Conservation (phyloP, 768 basidiomycete species). For the Mycena latifolia region DNA sequence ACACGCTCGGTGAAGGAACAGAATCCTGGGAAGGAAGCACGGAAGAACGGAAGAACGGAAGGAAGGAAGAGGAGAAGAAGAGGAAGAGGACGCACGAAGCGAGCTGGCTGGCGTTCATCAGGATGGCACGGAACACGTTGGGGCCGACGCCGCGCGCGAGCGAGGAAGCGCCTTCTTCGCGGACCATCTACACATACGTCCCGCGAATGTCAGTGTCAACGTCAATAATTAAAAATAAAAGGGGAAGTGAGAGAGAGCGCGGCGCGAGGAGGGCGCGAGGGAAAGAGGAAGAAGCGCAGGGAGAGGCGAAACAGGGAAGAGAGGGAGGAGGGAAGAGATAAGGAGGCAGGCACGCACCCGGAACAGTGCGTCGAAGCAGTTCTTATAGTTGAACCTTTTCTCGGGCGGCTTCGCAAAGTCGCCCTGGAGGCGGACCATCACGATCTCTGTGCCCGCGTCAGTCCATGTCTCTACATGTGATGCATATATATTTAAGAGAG, state of each 20-base stretch:
- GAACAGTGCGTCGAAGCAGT: conserved; percentile 90
- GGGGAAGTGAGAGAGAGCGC: no score
- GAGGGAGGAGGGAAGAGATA: no score
- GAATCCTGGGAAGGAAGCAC: no score
- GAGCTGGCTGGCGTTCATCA: conserved; percentile 95
- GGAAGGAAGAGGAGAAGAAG: background rate
- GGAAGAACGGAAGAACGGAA: no score
- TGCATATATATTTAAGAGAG: background rate
- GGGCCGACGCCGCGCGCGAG: conserved; percentile 84
- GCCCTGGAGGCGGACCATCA: conserved; percentile 91
- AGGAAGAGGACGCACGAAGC: conserved; percentile 72
- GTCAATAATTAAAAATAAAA: no score
- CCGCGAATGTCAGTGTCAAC: no score
- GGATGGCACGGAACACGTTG: conserved; percentile 85
- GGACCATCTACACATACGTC: conserved; percentile 72
- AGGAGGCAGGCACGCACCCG: conserved; percentile 63
- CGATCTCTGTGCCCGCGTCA: conserved; percentile 67
- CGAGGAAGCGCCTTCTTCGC: conserved; percentile 86
- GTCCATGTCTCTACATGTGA: no score
- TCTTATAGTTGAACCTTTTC: conserved; percentile 91
- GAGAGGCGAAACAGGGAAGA: no score
- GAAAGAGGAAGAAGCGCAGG: no score
- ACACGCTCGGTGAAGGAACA: no score
- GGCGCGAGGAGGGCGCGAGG: no score
- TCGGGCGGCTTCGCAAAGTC: conserved; percentile 92